phyloP scores from a whole-genome alignment of 768 basidiomycete genomes.

The Cystobasidium ongulense region DNA sequence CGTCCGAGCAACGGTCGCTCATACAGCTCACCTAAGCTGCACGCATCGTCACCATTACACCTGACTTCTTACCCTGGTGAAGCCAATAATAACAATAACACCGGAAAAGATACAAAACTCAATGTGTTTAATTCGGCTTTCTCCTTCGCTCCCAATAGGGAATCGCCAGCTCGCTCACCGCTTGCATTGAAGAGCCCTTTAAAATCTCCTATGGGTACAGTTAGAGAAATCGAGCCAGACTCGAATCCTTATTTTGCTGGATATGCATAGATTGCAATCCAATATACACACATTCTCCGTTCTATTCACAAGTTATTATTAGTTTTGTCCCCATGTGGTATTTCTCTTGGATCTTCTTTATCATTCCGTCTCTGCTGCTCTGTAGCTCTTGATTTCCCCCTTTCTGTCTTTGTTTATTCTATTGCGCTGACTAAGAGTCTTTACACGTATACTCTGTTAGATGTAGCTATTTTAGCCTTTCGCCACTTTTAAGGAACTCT shows the following conservation, averaged over 20 bases:
- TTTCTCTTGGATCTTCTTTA: too few relatives aligned
- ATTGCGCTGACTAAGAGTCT: too few relatives aligned
- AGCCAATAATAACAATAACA: neutral
- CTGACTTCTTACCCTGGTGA: slow-evolving; percentile 13
- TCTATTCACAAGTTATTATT: too few relatives aligned
- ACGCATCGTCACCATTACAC: slow-evolving; percentile 18
- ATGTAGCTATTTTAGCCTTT: too few relatives aligned
- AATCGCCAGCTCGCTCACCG: neutral
- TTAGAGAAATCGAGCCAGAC: neutral
- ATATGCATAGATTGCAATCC: neutral
- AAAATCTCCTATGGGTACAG: neutral
- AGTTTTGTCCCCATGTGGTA: too few relatives aligned
- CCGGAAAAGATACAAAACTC: slow-evolving; percentile 10
- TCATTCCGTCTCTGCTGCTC: too few relatives aligned
- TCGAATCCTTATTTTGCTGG: slow-evolving; percentile 25
- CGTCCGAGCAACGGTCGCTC: neutral
- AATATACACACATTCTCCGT: too few relatives aligned
- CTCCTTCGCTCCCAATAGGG: slow-evolving; percentile 10
- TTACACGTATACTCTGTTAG: too few relatives aligned
- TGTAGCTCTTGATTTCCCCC: too few relatives aligned
- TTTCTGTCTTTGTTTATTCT: too few relatives aligned
- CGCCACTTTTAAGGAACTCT: too few relatives aligned
- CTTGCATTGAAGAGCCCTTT: neutral
- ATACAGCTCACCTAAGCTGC: neutral
- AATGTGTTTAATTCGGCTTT: neutral